Base-by-base conservation (phyloP, 2,329 filamentous ascomycete species). In the Monilinia fructigena region DNA sequence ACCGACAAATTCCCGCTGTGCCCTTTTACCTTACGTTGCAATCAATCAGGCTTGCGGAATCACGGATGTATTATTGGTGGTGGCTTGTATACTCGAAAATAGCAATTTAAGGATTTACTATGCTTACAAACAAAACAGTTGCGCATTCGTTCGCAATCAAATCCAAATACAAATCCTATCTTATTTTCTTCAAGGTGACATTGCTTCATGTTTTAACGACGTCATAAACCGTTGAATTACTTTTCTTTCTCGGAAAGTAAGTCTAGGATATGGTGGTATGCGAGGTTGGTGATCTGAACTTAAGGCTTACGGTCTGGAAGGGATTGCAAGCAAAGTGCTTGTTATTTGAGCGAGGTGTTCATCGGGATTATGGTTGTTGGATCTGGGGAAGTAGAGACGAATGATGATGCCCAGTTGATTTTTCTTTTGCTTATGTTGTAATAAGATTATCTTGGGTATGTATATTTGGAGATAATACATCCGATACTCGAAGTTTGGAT, bases 301-400 rank as follows among this genome's bases (percentile, higher is more conserved):
- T 23, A 18, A 60, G 26, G 42, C 7, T 35, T 35, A 42, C 8
- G 42, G 56, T 60, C 45, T 40, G 45, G 58, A 50, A 50, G 16
- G 28, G 58, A 50, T 61, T 50, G 42, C 28, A 60, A 60, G 58
- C 55, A n/a, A 18, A 38, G n/a, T 50, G 58, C 58, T 52, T 52
- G 58, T 40, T 61, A 26, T 52, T 45, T 26, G 58, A 61, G 58
- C 45, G 45, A 40, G 58, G 20, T 61, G 58, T 38, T 61, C 58
- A 50, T n/a, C 8, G 7, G 56, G 56, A 23, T 35, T 23, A 48
- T 50, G 28, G 58, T 26, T 35, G 58, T 50, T 38, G 45, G 28
- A 50, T 60, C 58, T 60, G 45, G 58, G 58, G 45, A 60, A 38
- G 10, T 10, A 26, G 4, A 50, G 45, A 42, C 11, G 10, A 23